A percentile compares a stretch with the other conserved stretches of the same genome.
Evolutionary conservation across 2,329 filamentous ascomycete genomes (phyloP).

Genomic region (Penicillium sp.): DNA sequence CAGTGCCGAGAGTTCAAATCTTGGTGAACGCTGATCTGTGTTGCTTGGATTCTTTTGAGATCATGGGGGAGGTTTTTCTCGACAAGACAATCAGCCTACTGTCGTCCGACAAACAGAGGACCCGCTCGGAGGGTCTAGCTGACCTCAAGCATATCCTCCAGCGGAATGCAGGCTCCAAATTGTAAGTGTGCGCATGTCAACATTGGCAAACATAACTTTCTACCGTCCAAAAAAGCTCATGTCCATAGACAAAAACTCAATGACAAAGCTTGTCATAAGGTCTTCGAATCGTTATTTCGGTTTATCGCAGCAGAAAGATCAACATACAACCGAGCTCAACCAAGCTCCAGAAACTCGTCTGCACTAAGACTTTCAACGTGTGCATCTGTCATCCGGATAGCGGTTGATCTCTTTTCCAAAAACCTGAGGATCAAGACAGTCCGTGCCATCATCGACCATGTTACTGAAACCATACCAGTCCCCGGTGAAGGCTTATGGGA

Average conservation of each 20-base stretch:
- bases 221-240: conserved; percentile 14
- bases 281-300: conserved; percentile 79
- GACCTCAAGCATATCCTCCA: conserved; percentile 59
- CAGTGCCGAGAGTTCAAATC: neutral
- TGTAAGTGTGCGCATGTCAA: conserved; percentile 30
- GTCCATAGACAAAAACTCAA: conserved; percentile 52
- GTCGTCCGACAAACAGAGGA: conserved; percentile 45
- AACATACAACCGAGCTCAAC: conserved; percentile 58
- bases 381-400: conserved; percentile 69
- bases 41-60: neutral
- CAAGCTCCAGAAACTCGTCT: conserved; percentile 53
- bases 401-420: conserved; percentile 68
- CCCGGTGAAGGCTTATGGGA: conserved; percentile 65
- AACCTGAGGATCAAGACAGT: conserved; percentile 75
- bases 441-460: conserved; percentile 76
- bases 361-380: conserved; percentile 65
- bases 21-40: neutral
- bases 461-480: conserved; percentile 70
- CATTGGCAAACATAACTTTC: neutral
- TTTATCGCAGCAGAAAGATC: conserved; percentile 71
- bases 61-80: conserved; percentile 47
- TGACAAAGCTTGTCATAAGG: conserved; percentile 77
- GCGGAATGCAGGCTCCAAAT: conserved; percentile 48
- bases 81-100: conserved; percentile 45
- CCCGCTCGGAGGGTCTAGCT: conserved; percentile 54